These are phyloP conservation scores for Epichloe brachyelytri DNA, from an alignment of 2,329 filamentous ascomycete species.

Conservation along the genomic window DNA sequence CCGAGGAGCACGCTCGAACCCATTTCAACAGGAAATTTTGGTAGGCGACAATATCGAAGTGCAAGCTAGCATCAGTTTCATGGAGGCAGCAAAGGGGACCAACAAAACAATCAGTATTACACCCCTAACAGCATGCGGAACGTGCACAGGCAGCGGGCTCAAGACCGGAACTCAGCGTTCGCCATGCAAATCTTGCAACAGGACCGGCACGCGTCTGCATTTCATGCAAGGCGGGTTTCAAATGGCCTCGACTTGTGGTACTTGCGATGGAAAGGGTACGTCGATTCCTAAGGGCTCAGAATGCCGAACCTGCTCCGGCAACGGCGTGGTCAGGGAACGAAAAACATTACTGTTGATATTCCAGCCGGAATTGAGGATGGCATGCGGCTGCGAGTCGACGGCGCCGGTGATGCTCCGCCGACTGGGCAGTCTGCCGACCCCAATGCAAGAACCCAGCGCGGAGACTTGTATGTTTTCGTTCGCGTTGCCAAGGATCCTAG, in stretches of 20 bases:
- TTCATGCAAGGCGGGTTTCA: constrained; percentile 90
- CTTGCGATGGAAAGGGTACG: constrained; percentile 68
- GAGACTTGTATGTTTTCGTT: constrained; percentile 86
- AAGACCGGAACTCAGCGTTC: constrained; percentile 65
- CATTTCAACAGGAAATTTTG: constrained; percentile 66
- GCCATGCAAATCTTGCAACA: constrained; percentile 68
- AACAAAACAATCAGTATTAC: constrained; percentile 79
- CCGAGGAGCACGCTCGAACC: constrained; percentile 39
- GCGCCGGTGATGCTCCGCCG: constrained; percentile 75
- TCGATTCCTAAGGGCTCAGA: constrained; percentile 67
- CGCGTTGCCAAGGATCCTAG: constrained; percentile 80
- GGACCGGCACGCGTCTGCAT: constrained; percentile 76
- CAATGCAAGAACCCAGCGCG: constrained; percentile 53
- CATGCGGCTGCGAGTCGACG: constrained; percentile 76
- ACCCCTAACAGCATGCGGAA: constrained; percentile 67
- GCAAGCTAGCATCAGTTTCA: constrained; percentile 83
- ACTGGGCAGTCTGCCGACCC: constrained; percentile 57
- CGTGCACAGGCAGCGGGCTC: constrained; percentile 71
- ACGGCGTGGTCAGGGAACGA: constrained; percentile 71
- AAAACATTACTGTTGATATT: constrained; percentile 80
- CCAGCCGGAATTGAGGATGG: constrained; percentile 93
- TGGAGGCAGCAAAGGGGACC: constrained; percentile 88
- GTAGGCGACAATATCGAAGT: constrained; percentile 97
- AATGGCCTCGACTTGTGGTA: constrained; percentile 78
- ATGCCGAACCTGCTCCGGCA: constrained; percentile 66